phyloP scores from a whole-genome alignment of 179 eudicot genomes.

The Drosera spatulata region DNA sequence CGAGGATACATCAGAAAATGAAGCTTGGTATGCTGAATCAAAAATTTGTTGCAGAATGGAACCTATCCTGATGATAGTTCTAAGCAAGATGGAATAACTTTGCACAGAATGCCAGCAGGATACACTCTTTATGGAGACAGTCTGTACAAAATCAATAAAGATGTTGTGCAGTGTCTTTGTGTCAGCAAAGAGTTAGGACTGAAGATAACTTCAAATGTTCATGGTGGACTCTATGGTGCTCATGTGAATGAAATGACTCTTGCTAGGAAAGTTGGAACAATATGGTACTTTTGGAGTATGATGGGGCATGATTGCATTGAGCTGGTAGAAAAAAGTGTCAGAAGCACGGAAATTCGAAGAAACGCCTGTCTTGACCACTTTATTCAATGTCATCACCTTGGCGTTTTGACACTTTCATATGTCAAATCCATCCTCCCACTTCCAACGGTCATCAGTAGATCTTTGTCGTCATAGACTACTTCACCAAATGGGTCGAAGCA shows the following conservation, averaged over 20 bases:
- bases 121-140: neutral
- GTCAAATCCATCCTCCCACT: neutral
- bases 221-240: neutral
- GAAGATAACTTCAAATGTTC: neutral
- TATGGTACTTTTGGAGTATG: neutral
- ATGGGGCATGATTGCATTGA: neutral
- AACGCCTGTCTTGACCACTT: neutral
- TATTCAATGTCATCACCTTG: neutral
- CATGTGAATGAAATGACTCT: neutral
- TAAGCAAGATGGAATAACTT: neutral
- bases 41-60: neutral
- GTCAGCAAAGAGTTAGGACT: neutral
- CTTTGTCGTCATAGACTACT: neutral
- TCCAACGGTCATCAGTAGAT: slow-evolving; percentile 4
- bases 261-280: neutral
- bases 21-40: too few species aligned
- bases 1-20: too few species aligned
- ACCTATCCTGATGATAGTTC: neutral
- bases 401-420: neutral
- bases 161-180: neutral
- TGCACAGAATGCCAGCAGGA: neutral
- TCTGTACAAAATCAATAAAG: neutral
- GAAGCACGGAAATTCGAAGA: neutral
- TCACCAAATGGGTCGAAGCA: neutral
- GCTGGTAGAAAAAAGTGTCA: neutral